Evolutionary conservation across 331 rosid genomes (phyloP), one percentile per base, ranked within the genome.

Genomic region (Dryas integrifolia): DNA sequence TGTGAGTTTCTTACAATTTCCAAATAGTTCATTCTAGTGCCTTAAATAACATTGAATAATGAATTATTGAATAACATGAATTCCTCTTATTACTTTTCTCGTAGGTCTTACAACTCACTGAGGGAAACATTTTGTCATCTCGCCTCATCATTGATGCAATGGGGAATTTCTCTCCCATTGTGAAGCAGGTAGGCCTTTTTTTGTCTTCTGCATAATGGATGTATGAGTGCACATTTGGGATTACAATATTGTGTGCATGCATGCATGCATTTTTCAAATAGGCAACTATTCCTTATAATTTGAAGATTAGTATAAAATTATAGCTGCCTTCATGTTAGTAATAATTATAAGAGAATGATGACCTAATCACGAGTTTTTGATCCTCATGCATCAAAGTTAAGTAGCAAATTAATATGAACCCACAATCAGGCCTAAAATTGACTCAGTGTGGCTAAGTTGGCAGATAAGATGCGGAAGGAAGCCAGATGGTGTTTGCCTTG

Each of bases 161-260:
- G 98, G 98, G 98, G 72, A 94, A 94, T 85, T 94, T 91, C 73
- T 94, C 98, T 55, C 97, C 98, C 21, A 72, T 94, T 47, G 98
- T 94, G 76, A 91, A 86, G 74, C 98, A 94, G 92, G 97, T 87
- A 75, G 81, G 67, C 39, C 65, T 61, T 55, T 64, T 9, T 3
- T 65, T 21, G n/a, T 51, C 38, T 60, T 24, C 57, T 58, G 55
- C 26, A n/a, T 49, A 21, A 21, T 26, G 58, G 43, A 26, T 30
- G 38, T 61, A 13, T 16, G 8, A 12, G 9, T 72, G 49, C 12
- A 43, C 15, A 11, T 21, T n/a, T 30, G 45, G 9, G 5, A 43
- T 15, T 39, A 9, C 47, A 69, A 2, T 53, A 0, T 48, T 30
- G 14, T 26, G 30, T 41, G 41, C 35, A 30, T 30, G 35, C 35